These are phyloP conservation scores for Erysiphe pulchra DNA, from an alignment of 2,329 filamentous ascomycete genomes.

Conservation along the genomic window DNA sequence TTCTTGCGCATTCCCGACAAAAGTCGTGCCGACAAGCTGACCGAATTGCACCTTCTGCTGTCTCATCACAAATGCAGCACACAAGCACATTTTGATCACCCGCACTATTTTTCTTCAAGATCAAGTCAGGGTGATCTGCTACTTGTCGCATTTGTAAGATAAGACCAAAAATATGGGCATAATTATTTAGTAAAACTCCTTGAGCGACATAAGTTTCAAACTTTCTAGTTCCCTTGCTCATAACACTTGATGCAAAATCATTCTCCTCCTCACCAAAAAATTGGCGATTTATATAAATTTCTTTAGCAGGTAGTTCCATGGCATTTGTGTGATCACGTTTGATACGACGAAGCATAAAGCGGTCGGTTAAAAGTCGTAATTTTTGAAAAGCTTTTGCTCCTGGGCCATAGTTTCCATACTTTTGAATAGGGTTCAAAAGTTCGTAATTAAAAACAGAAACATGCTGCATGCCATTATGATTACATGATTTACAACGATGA, in stretches of 20 bases:
- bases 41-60: conserved; percentile 79
- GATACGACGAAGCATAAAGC: conserved; percentile 85
- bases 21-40: conserved; percentile 88
- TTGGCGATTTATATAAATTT: conserved; percentile 74
- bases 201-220: conserved; percentile 92
- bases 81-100: conserved; percentile 76
- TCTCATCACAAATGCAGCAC: conserved; percentile 89
- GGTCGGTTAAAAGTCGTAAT: conserved; percentile 66
- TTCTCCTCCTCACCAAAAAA: conserved; percentile 94
- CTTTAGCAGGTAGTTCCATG: conserved; percentile 91
- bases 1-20: conserved; percentile 56
- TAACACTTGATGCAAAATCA: conserved; percentile 87
- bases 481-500: conserved; percentile 45
- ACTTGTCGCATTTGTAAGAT: conserved; percentile 99
- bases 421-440: conserved; percentile 59
- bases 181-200: conserved; percentile 87
- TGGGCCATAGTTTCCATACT: conserved; percentile 30
- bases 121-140: conserved; percentile 82
- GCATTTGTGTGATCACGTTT: conserved; percentile 84
- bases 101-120: conserved; percentile 66
- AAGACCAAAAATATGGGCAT: conserved; percentile 94
- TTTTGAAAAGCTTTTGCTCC: conserved; percentile 53
- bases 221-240: conserved; percentile 66
- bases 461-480: conserved; percentile 25
- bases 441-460: conserved; percentile 87